Evolutionary conservation across 768 basidiomycete species (phyloP).

Genomic region (Hydnomerulius pinastri): DNA sequence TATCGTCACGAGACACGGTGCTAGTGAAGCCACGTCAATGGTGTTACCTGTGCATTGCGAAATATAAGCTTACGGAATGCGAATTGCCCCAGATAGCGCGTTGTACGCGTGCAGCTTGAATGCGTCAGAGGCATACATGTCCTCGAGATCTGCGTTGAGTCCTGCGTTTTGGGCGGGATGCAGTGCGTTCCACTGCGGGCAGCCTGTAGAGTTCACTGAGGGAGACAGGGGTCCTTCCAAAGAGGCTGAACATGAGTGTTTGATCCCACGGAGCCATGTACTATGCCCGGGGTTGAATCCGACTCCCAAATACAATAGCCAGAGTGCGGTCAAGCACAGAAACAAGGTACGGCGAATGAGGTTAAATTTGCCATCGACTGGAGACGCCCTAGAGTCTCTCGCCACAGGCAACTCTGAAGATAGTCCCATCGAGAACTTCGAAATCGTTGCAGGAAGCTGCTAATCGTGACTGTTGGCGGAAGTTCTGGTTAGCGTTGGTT

Average conservation of each 20-base stretch:
- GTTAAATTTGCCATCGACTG: background rate
- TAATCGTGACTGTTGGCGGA: no score
- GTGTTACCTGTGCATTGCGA: no score
- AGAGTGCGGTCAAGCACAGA: background rate
- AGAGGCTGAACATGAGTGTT: background rate
- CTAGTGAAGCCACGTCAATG: no score
- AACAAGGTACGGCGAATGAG: background rate
- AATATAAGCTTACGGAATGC: conserved; percentile 34
- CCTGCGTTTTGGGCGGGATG: conserved; percentile 27
- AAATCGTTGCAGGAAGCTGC: no score
- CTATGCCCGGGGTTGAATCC: background rate
- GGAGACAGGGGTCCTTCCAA: background rate
- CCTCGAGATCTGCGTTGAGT: conserved; percentile 30
- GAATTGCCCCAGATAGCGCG: conserved; percentile 36
- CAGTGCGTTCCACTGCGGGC: conserved; percentile 33
- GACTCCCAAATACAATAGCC: background rate
- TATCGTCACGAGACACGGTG: conserved; percentile 48
- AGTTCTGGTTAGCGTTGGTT: no score
- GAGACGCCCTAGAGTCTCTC: background rate
- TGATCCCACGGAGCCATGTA: background rate
- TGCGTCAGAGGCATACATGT: conserved; percentile 28
- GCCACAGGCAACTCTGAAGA: background rate
- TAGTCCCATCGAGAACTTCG: no score
- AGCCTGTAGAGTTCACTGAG: conserved; percentile 14
- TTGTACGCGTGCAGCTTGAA: conserved; percentile 34